Base-by-base conservation (phyloP, 2,329 filamentous ascomycete genomes). In the Epichloe sp. region DNA sequence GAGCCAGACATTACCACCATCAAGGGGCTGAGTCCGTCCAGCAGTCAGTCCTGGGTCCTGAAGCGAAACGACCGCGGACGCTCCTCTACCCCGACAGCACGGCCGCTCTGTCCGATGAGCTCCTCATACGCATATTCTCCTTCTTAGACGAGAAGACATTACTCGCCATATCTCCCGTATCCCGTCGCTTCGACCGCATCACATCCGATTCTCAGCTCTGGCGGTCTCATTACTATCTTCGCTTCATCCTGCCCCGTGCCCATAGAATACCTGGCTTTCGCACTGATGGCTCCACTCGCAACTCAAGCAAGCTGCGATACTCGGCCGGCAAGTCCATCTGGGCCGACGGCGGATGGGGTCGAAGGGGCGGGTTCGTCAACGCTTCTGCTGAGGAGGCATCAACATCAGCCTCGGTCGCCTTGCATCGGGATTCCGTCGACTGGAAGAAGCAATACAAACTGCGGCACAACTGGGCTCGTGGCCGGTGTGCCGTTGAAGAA, bases 361-460 rank as follows among this genome's bases (percentile, higher is more conserved):
- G 72, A 38, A 59, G 65, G 43, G 69, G 71, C 15, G 71, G 71
- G 4, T 38, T 49, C 21, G 48, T 49, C 4, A 41, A 15, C 19
- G 6, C 40, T 26, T 35, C 47, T 10, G 19, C 19, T 2, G 17
- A 44, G 31, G 14, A 44, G 31, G 23, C 4, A 7, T 26, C 11
- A 36, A 14, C 26, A 36, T 31, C 42, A 17, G 14, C 42, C 15
- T 26, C 53, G 8, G 48, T 50, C 14, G 44, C 36, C 21, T 45
- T 49, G 21, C 38, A 54, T 17, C 45, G 50, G 7, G 58, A 60
- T 21, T 62, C 78, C 7, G 74, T 85, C 21, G 80, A 93, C 62
- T 96, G 90, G 90, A 95, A 94, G 71, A 78, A 79, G 54, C 86
- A 93, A 60, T 97, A 94, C 67, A 88, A 85, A 60, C 73, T 96